These are phyloP conservation scores for Cryptosporidium viatorum DNA, from an alignment of 169 alveolate genomes.

Conservation along the genomic window DNA sequence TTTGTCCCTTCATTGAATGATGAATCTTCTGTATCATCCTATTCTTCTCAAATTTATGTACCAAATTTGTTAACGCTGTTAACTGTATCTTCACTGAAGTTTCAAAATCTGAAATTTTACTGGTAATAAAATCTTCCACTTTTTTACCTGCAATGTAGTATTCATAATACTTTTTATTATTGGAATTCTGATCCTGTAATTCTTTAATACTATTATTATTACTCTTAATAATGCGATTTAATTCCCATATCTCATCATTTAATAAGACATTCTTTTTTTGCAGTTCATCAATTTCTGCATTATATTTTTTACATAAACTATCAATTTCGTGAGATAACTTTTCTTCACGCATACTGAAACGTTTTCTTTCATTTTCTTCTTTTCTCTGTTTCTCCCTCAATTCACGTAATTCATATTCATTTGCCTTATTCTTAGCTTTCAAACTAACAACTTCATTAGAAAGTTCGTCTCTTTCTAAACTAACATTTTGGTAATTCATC, in stretches of 20 bases:
- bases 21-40: background rate
- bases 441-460: slow-evolving; percentile 25
- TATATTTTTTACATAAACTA: slow-evolving; percentile 45
- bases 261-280: slow-evolving; percentile 44
- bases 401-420: slow-evolving; percentile 46
- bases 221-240: slow-evolving; percentile 28
- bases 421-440: slow-evolving; percentile 38
- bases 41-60: slow-evolving; percentile 23
- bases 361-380: slow-evolving; percentile 69
- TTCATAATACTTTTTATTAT: slow-evolving; percentile 42
- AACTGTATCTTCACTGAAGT: slow-evolving; percentile 20
- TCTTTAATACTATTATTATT: slow-evolving; percentile 31
- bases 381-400: slow-evolving; percentile 55
- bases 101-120: slow-evolving; percentile 37
- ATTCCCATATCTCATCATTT: slow-evolving; percentile 71
- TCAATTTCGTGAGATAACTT: slow-evolving; percentile 68
- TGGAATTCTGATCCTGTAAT: slow-evolving; percentile 49
- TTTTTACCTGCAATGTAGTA: slow-evolving; percentile 27
- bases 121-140: slow-evolving; percentile 43
- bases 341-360: slow-evolving; percentile 52
- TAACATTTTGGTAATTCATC: slow-evolving; percentile 24
- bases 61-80: slow-evolving; percentile 25
- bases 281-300: slow-evolving; percentile 32
- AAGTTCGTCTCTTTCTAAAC: slow-evolving; percentile 21
- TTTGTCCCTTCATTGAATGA: background rate